Evolutionary conservation across 305 asterid species (phyloP).

Genomic region (Fraxinus platypoda): DNA sequence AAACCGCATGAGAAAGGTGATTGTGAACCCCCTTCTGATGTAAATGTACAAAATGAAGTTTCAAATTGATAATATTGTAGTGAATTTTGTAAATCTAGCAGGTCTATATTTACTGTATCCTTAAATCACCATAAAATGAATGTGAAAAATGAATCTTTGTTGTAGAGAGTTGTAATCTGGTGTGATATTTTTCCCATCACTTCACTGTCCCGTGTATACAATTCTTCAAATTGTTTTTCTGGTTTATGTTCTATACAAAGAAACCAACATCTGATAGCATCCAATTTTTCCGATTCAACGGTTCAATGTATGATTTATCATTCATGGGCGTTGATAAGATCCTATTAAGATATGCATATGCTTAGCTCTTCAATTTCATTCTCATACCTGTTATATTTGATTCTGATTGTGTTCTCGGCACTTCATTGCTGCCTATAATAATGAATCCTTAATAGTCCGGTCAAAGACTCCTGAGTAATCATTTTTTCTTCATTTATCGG

Average conservation of each 20-base stretch:
- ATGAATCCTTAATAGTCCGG: neutral
- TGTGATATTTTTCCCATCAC: neutral
- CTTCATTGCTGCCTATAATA: neutral
- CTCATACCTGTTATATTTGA: neutral
- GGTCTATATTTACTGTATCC: neutral
- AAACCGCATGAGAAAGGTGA: conserved; percentile 36
- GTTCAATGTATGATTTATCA: neutral
- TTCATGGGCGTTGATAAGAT: neutral
- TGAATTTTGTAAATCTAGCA: neutral
- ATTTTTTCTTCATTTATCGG: neutral
- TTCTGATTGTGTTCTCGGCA: neutral
- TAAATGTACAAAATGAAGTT: conserved; percentile 40
- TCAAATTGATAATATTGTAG: conserved; percentile 15
- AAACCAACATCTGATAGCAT: neutral
- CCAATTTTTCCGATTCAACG: neutral
- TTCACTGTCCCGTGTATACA: neutral
- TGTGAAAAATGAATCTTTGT: neutral
- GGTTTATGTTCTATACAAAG: neutral
- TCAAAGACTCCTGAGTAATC: neutral
- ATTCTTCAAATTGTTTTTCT: neutral
- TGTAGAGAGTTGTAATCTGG: neutral
- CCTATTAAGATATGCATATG: too few species aligned
- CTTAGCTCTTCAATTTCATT: neutral
- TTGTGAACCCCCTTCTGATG: conserved; percentile 34
- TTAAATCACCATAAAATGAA: neutral